These are phyloP conservation scores for Limnanthes douglasii DNA, from an alignment of 345 rosid species.

Conservation along the genomic window DNA sequence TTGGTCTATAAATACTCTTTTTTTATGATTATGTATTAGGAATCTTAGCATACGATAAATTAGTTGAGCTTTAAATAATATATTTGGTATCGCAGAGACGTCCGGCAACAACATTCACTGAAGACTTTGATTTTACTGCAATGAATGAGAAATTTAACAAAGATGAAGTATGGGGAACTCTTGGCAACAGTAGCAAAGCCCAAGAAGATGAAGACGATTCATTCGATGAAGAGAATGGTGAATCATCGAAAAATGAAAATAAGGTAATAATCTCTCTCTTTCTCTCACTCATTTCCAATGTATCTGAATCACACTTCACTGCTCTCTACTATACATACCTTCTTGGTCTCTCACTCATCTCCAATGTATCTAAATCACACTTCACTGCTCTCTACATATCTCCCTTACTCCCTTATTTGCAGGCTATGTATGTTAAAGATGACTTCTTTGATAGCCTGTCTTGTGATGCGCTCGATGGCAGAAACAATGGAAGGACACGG, in stretches of 20 bases:
- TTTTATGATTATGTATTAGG: no score
- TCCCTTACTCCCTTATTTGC: constrained; percentile 6
- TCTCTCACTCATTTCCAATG: not conserved
- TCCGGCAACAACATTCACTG: constrained; percentile 65
- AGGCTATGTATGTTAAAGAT: constrained; percentile 83
- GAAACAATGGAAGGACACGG: constrained; percentile 49
- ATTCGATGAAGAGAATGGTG: constrained; percentile 31
- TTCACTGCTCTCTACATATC: no score
- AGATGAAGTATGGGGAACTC: constrained; percentile 95
- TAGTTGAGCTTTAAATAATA: no score
- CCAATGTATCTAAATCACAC: no score
- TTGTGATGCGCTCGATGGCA: constrained; percentile 26
- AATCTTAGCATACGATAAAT: no score
- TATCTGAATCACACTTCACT: no score
- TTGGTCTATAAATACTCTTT: no score
- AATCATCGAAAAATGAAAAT: no score
- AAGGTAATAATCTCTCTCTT: not conserved
- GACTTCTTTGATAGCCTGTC: constrained; percentile 90
- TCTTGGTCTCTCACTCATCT: no score
- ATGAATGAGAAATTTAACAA: constrained; percentile 96
- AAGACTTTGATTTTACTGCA: constrained; percentile 84
- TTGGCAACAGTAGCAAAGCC: constrained; percentile 56
- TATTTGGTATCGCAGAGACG: no score
- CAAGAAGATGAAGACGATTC: constrained; percentile 42
- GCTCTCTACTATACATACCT: no score